Base-by-base conservation (phyloP, 208 protist genomes). In the Acanthamoeba healyi region DNA sequence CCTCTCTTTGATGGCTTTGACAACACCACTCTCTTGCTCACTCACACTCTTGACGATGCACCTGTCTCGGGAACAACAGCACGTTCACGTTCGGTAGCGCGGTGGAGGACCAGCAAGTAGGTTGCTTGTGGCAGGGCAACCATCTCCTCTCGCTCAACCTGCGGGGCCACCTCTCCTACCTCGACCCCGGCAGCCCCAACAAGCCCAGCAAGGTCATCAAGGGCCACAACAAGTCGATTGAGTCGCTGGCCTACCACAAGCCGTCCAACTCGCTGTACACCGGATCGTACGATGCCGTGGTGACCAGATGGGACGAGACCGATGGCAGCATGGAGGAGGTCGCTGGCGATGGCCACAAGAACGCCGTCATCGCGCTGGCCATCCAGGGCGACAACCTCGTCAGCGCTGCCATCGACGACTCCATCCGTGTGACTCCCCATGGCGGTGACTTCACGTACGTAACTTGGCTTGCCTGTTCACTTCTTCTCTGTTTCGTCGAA, bases 31-130 rank as follows among this genome's bases (percentile, higher is more conserved):
- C n/a, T 54, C 15, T 15, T 54, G 6, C 49, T 54, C 10, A 54
- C 49, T 15, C 49, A 54, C 49, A 15, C 49, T n/a, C n/a, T n/a
- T n/a, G n/a, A n/a, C n/a, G n/a, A n/a, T n/a, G n/a, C n/a, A n/a
- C n/a, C 10, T 54, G 49, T 6, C 49, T 6, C 49, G 10, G 49
- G 49, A 54, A 54, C 49, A 54, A 86, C 42, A 91, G 84, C 29
- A 72, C 82, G 17, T 95, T 81, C 96, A 77, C 77, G 1, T 96
- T 97, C 56, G 96, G 95, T 38, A 44, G 24, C 19, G 82, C 94
- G 14, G 67, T 95, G 3, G 94, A 97, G 5, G 94, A 98, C 82
- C 96, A 98, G 94, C 97, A 98, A 93, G 40, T 98, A 0, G 97
- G 96, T 67, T 97, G 95, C 94, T 94, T 98, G 22, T 98, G 97